Evolutionary conservation across 1,284 basidiomycete genomes (phyloP).

Genomic region (Apiotrichum porosum): DNA sequence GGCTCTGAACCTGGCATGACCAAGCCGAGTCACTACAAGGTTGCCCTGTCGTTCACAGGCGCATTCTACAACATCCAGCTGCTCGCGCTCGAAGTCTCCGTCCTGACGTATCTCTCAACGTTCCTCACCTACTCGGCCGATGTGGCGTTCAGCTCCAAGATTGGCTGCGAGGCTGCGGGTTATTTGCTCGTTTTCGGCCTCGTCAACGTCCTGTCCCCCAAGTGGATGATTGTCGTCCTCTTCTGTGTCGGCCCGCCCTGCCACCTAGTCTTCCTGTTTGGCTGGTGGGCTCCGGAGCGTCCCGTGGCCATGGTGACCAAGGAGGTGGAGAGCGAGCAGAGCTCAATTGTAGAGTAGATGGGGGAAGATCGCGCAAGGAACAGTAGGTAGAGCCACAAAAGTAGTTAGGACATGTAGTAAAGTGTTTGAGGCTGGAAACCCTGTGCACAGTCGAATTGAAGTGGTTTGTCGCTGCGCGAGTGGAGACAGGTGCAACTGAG

Average conservation of each 20-base stretch:
- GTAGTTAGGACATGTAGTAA: too few relatives aligned
- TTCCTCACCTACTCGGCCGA: conserved; percentile 17
- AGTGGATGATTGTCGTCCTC: conserved; percentile 19
- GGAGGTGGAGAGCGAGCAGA: background rate
- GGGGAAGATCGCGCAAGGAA: too few relatives aligned
- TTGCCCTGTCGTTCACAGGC: conserved; percentile 7
- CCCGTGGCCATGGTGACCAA: conserved; percentile 8
- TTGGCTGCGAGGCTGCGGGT: conserved; percentile 14
- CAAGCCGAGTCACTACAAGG: conserved; percentile 6
- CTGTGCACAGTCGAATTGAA: too few relatives aligned
- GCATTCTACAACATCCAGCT: conserved; percentile 20
- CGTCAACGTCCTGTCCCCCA: conserved; percentile 15
- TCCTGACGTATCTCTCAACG: conserved; percentile 14
- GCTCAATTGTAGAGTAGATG: background rate
- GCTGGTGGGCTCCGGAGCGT: conserved; percentile 13
- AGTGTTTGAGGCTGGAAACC: too few relatives aligned
- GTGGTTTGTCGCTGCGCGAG: too few relatives aligned
- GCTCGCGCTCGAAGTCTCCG: conserved; percentile 14
- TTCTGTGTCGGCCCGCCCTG: conserved; percentile 9
- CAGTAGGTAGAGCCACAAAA: too few relatives aligned
- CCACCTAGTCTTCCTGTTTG: conserved; percentile 7
- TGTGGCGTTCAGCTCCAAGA: conserved; percentile 16
- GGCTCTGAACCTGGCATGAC: conserved; percentile 7
- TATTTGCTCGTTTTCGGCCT: conserved; percentile 18
- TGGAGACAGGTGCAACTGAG: too few relatives aligned